Evolutionary conservation across 1,284 basidiomycete species (phyloP).

Genomic region (Hemileia vastatrix): DNA sequence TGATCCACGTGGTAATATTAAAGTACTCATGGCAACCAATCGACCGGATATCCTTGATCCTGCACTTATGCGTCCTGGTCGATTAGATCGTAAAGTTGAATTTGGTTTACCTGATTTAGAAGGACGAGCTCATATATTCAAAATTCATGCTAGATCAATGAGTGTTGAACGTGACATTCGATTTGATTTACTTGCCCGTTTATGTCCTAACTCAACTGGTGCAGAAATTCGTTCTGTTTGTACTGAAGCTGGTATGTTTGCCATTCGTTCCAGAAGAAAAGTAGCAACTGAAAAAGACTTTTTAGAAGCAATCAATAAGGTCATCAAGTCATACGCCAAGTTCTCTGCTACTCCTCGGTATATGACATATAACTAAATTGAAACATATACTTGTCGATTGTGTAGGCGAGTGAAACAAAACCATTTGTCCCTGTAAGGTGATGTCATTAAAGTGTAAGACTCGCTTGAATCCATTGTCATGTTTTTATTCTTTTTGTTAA

Average conservation of each 20-base stretch:
- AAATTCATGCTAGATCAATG: slow-evolving; percentile 80
- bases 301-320: slow-evolving; percentile 94
- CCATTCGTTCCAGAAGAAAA: slow-evolving; percentile 89
- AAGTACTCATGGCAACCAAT: slow-evolving; percentile 99
- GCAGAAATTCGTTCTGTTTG: slow-evolving; percentile 92
- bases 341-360: slow-evolving; percentile 50
- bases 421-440: no score
- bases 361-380: no score
- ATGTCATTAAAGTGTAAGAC: no score
- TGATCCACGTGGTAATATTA: slow-evolving; percentile 97
- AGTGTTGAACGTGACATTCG: slow-evolving; percentile 62
- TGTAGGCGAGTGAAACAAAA: no score
- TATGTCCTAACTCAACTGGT: slow-evolving; percentile 96
- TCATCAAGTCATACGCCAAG: slow-evolving; percentile 92
- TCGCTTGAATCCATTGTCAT: no score
- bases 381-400: no score
- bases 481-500: no score
- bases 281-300: slow-evolving; percentile 96
- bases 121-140: slow-evolving; percentile 86
- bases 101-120: slow-evolving; percentile 91
- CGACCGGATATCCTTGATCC: slow-evolving; percentile 93
- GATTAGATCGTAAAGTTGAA: slow-evolving; percentile 84
- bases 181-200: slow-evolving; percentile 87
- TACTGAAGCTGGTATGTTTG: slow-evolving; percentile 99
- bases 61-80: slow-evolving; percentile 90